Base-by-base conservation (phyloP, 352 stramenopile genomes). In the Pythium dissimile region DNA sequence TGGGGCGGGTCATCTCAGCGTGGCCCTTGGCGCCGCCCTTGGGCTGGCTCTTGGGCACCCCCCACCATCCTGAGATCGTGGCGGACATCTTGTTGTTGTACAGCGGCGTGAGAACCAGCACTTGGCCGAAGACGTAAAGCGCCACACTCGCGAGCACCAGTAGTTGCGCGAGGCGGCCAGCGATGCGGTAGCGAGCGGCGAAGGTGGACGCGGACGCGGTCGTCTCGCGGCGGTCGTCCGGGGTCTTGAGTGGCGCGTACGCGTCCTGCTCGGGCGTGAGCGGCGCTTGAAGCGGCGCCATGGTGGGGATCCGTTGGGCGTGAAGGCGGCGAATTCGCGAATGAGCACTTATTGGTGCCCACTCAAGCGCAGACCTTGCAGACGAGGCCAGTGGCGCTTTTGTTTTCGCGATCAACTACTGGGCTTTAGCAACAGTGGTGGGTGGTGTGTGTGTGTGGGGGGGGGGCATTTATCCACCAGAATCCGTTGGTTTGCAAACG, bases 1-100 rank as follows among this genome's bases (percentile, higher is more conserved):
- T 86, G n/a, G 67, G 65, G 4, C 71, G 72, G 11, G 78, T 52
- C 71, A 89, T 84, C 53, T 89, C 75, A 0, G 38, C 21, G 53
- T 80, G 61, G 32, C 66, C 65, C 15, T 45, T 54, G 24, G 37
- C 5, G 31, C 41, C 59, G 31, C 39, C 53, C 35, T 42, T 54
- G 13, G 53, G 43, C 7, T 50, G 24, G 26, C 27, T 44, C 3
- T 34, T 28, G 12, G 62, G 62, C 20, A 75, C 66, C 8, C 63
- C 72, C 53, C 59, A 76, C 69, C 71, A 80, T n/a, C 30, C n/a
- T 20, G 61, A 21, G 35, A 59, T 44, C 9, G 32, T 56, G 15
- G 39, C 38, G 3, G 62, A 41, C 9, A 51, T 26, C 45, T 55
- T 56, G 45, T 55, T 23, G 1, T 13, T 66, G 48, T 73, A 75